Percentiles rank a stretch among this genome's conserved stretches.
Conservation (phyloP, 73 alveolate species). For the Tetrahymena malaccensis region DNA sequence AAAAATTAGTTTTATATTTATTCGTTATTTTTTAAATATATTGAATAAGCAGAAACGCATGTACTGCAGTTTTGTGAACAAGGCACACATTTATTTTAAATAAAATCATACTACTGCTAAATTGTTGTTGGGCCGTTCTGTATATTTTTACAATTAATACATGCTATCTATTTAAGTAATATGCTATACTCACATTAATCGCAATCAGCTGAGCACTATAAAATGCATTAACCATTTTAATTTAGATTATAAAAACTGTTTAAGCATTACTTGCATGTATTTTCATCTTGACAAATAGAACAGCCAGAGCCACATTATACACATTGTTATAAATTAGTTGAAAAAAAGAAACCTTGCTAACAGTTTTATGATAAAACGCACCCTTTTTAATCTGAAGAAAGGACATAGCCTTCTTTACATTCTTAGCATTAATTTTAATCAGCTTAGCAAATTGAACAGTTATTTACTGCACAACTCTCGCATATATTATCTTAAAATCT, state of each 20-base stretch:
- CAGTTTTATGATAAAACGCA: background rate
- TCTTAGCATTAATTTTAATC: background rate
- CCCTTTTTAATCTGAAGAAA: background rate
- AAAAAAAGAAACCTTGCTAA: background rate
- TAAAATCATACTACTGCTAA: background rate
- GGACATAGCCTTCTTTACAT: background rate
- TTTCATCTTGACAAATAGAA: background rate
- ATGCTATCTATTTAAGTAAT: background rate
- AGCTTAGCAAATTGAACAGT: background rate
- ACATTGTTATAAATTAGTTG: background rate
- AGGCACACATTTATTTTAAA: background rate
- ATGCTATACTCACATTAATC: background rate
- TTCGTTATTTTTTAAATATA: background rate
- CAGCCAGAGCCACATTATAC: background rate
- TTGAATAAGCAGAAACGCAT: background rate
- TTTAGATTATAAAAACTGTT: background rate
- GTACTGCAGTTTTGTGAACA: background rate
- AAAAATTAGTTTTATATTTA: background rate
- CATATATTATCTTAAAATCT: background rate
- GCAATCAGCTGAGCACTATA: background rate
- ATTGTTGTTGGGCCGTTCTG: background rate
- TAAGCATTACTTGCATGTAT: background rate
- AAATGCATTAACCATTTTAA: background rate
- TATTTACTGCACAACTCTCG: background rate
- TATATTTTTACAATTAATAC: background rate